Evolutionary conservation across 2,329 filamentous ascomycete species (phyloP).

Genomic region (Ophidiomyces ophidiicola): DNA sequence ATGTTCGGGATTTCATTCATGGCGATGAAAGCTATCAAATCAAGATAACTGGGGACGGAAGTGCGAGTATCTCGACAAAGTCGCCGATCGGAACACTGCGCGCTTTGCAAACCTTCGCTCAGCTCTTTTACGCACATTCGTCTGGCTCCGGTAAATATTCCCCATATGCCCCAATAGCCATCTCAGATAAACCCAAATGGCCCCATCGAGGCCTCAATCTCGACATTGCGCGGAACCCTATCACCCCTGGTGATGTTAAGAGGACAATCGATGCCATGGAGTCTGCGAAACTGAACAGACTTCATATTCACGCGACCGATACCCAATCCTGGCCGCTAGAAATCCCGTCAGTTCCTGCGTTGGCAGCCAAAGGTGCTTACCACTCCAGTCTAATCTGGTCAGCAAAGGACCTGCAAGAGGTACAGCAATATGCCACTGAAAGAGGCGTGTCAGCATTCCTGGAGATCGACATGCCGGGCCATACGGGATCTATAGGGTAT

Average conservation of each 20-base stretch:
- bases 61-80: conserved; percentile 18
- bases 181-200: conserved; percentile 63
- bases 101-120: conserved; percentile 21
- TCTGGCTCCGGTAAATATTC: conserved; percentile 45
- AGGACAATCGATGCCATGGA: conserved; percentile 62
- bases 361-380: conserved; percentile 64
- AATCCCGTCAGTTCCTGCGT: conserved; percentile 52
- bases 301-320: conserved; percentile 40
- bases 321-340: conserved; percentile 54
- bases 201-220: conserved; percentile 67
- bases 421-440: conserved; percentile 58
- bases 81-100: conserved; percentile 20
- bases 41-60: conserved; percentile 15
- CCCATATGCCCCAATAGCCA: conserved; percentile 54
- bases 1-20: conserved; percentile 14
- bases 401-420: conserved; percentile 47
- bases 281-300: conserved; percentile 38
- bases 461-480: conserved; percentile 72
- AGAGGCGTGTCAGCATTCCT: conserved; percentile 60
- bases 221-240: conserved; percentile 64
- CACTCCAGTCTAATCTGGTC: conserved; percentile 54
- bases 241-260: conserved; percentile 54
- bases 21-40: conserved; percentile 21
- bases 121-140: conserved; percentile 23
- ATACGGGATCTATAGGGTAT: conserved; percentile 56